Evolutionary conservation across 2,329 filamentous ascomycete genomes (phyloP), one percentile per base, ranked within the genome.

Genomic region (Penicillium sp.): DNA sequence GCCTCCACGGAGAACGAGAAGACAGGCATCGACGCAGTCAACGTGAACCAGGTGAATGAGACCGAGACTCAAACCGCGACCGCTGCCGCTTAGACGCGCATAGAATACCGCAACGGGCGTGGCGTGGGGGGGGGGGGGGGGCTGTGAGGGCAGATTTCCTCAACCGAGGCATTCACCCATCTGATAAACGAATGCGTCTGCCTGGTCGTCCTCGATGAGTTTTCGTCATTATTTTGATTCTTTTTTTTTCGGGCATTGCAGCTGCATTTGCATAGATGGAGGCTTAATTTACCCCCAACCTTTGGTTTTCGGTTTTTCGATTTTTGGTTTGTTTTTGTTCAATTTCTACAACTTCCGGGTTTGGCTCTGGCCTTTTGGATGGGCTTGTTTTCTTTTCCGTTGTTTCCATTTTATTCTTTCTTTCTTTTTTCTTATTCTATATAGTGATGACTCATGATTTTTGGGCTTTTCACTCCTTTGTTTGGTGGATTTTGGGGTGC

Each of bases 51-150:
- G 36, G 45, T 58, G 2, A 13, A 47, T 5, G 44, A 21, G 41
- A 46, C 48, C 24, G 50, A 60, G 31, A 23, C 44, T 33, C 58
- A 53, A 26, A 52, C 56, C 39, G 53, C 53, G 13, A 53, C 54
- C 18, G 49, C 47, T 23, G 43, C 51, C 5, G 58, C 47, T 49
- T 60, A 59, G 56, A 52, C 7, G 18, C 28, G 33, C 16, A 42
- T 28, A 31, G 34, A 15, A 13, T 18, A 26, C 8, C 26, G 42
- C 29, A 28, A 24, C 26, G 45, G 24, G n/a, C 16, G 28, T 45
- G 33, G 28, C 26, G 33, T 16, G 39, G 28, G 31, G 39, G 28
- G 29, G 33, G 33, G 13, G 39, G 28, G 31, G 39, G 28, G 29
- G 33, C 5, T 49, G 33, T 31, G 39, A 38, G 18, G 15, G 29